A percentile compares a stretch with the other conserved stretches of the same genome.
Evolutionary conservation across 768 basidiomycete species (phyloP).

Genomic region (Podaxis sp.): DNA sequence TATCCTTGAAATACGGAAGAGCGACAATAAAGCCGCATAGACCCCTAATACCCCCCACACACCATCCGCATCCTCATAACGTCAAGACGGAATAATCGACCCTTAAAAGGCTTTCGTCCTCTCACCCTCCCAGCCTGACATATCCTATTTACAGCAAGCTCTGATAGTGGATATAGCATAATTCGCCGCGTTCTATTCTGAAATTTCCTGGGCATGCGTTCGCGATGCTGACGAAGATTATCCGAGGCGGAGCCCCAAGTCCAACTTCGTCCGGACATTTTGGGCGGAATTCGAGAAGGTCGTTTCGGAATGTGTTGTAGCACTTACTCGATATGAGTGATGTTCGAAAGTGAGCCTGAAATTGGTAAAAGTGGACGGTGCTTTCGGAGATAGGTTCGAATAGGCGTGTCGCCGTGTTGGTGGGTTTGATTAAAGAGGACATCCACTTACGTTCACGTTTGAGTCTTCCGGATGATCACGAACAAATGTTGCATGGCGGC

Average conservation of each 20-base stretch:
- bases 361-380: slow-evolving; percentile 10
- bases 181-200: neutral
- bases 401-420: slow-evolving; percentile 22
- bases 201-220: neutral
- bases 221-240: neutral
- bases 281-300: too few relatives aligned
- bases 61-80: neutral
- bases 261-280: too few relatives aligned
- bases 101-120: slow-evolving; percentile 8
- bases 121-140: slow-evolving; percentile 5
- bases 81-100: slow-evolving; percentile 3
- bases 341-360: neutral
- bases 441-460: too few relatives aligned
- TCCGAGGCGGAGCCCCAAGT: neutral
- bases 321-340: neutral
- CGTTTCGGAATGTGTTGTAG: too few relatives aligned
- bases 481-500: too few relatives aligned
- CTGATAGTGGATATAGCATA: neutral
- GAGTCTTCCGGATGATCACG: too few relatives aligned
- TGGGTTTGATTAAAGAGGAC: too few relatives aligned
- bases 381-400: slow-evolving; percentile 19
- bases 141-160: neutral
- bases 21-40: neutral
- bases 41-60: neutral
- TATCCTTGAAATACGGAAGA: neutral